A percentile compares a stretch with the other conserved stretches of the same genome.
Evolutionary conservation across 179 eudicot species (phyloP).

Genomic region (Silene noctiflora): DNA sequence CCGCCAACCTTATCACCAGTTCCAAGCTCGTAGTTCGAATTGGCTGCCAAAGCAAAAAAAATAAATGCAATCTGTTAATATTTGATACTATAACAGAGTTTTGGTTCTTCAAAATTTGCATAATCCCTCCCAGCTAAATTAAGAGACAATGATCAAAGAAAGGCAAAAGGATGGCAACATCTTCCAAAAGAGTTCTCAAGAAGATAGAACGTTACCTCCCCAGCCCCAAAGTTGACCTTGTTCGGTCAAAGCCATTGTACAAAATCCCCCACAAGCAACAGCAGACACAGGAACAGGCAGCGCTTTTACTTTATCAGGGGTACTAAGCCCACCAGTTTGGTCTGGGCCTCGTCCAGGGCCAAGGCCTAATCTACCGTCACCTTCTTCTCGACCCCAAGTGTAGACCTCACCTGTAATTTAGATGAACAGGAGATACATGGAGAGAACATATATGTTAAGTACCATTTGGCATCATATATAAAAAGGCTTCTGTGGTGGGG

Average conservation of each 20-base stretch:
- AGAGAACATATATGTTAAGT: background rate
- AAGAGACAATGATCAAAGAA: conserved; percentile 14
- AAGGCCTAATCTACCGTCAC: conserved; percentile 96
- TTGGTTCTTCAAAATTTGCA: background rate
- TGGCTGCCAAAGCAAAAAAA: conserved; percentile 47
- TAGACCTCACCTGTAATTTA: conserved; percentile 61
- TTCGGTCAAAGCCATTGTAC: conserved; percentile 74
- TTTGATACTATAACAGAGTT: background rate
- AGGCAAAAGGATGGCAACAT: conserved; percentile 6
- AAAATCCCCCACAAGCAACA: conserved; percentile 92
- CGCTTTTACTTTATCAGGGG: conserved; percentile 72
- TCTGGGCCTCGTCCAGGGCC: conserved; percentile 96
- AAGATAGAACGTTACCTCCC: conserved; percentile 59
- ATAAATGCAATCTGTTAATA: background rate
- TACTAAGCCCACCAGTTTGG: conserved; percentile 77
- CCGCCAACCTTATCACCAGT: conserved; percentile 86
- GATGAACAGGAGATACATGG: conserved; percentile 2
- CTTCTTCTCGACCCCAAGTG: conserved; percentile 98
- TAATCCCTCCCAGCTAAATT: background rate
- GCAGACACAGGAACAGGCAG: conserved; percentile 66
- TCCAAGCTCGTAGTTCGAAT: conserved; percentile 94
- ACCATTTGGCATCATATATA: background rate
- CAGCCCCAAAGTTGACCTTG: conserved; percentile 89
- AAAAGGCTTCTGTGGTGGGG: background rate
- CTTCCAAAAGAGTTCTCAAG: background rate